Evolutionary conservation across 1,284 basidiomycete species (phyloP).

Genomic region (Sanguinoderma infundibulare): DNA sequence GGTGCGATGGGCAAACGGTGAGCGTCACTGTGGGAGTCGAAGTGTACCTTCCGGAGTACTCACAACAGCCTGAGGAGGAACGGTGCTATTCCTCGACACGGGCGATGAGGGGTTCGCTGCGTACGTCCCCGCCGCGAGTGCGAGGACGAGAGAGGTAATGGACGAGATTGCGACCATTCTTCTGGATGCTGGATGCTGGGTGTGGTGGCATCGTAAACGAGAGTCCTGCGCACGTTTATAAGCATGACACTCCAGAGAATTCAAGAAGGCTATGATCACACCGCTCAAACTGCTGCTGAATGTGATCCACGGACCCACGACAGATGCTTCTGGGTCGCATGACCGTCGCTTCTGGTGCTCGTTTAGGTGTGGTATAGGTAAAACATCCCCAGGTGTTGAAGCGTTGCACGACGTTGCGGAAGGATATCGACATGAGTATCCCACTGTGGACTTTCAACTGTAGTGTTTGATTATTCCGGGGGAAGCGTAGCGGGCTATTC

Average conservation of each 20-base stretch:
- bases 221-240: slow-evolving; percentile 16
- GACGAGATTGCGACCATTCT: slow-evolving; percentile 17
- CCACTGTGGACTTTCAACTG: no score
- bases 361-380: neutral
- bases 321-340: slow-evolving; percentile 17
- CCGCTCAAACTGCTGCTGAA: neutral
- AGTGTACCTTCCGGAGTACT: slow-evolving; percentile 5
- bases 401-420: neutral
- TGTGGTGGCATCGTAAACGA: neutral
- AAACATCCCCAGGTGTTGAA: no score
- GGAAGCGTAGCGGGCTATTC: neutral
- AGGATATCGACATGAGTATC: neutral
- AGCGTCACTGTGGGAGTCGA: slow-evolving; percentile 1
- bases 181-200: neutral
- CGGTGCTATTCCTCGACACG: slow-evolving; percentile 1
- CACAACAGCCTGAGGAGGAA: slow-evolving; percentile 32
- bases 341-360: slow-evolving; percentile 9
- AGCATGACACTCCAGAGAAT: neutral
- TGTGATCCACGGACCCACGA: slow-evolving; percentile 14
- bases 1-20: neutral
- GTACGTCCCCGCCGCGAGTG: slow-evolving; percentile 17
- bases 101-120: slow-evolving; percentile 6
- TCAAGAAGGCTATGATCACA: slow-evolving; percentile 13
- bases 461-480: slow-evolving; percentile 21
- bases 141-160: slow-evolving; percentile 5